Evolutionary conservation across 2,329 filamentous ascomycete species (phyloP), one percentile per base, ranked within the genome.

Genomic region (Trichoderma simmonsii): DNA sequence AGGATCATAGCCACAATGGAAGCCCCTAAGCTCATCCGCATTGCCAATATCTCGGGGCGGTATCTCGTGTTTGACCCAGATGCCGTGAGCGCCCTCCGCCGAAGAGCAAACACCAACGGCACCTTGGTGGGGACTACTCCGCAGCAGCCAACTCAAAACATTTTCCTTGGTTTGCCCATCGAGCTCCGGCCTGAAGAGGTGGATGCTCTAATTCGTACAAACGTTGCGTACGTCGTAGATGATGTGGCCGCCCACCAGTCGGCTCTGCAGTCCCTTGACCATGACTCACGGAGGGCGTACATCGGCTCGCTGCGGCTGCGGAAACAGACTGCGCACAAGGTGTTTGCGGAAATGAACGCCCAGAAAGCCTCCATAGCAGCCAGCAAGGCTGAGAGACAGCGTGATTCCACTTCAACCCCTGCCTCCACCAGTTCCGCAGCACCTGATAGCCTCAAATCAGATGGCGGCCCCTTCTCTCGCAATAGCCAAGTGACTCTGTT

Each of bases 111-210:
- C 80, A 94, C 97, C 77, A 95, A 92, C 78, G 94, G 94, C 74
- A 92, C 96, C 36, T 86, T 97, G 70, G 91, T 93, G 73, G 96
- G 96, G 71, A 95, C 93, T 8, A 90, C 97, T 34, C 95, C 96
- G 2, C 95, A 98, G 82, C 91, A 94, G 71, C 94, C 95, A 6
- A 95, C 97, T 77, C 96, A 99, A 82, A 98, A 97, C 83, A 88
- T 97, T 72, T 98, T 98, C 80, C 88, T 95, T 72, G 93, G 95
- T 60, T 84, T 98, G 64, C 96, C 96, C 3, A 84, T 98, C 30
- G 92, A 98, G 84, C 86, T 99, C 59, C 93, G 96, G 85, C 91
- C 93, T 2, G 96, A 98, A 83, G 96, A 99, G 84, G 95, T 92
- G 4, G 88, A 90, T 74, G 83, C 96, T 69, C 87, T 99, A 32